Conservation (phyloP, 1,284 basidiomycete genomes). For the Cerrena zonata region DNA sequence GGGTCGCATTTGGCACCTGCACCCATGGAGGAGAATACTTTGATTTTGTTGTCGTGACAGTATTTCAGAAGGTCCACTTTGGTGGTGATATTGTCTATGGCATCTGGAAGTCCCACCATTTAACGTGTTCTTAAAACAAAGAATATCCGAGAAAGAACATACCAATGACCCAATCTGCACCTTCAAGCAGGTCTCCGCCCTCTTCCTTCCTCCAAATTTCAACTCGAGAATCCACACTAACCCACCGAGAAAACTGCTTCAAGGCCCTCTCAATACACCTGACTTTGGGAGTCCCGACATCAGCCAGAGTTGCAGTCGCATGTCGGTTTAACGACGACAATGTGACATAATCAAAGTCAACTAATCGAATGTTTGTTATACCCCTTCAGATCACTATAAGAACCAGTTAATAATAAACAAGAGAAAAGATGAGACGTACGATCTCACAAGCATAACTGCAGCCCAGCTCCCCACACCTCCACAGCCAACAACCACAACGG, state of each 20-base stretch:
- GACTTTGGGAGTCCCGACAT: slow-evolving; percentile 96
- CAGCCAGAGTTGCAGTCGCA: slow-evolving; percentile 83
- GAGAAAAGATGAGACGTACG: slow-evolving; percentile 44
- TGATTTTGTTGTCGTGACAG: slow-evolving; percentile 71
- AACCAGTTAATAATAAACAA: neutral
- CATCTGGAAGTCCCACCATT: too few species aligned
- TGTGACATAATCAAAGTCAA: slow-evolving; percentile 92
- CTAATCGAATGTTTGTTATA: slow-evolving; percentile 64
- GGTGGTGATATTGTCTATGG: slow-evolving; percentile 94
- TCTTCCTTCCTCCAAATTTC: slow-evolving; percentile 81
- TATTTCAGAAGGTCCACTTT: slow-evolving; percentile 87
- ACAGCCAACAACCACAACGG: slow-evolving; percentile 87
- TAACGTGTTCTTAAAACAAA: too few species aligned
- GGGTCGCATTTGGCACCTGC: slow-evolving; percentile 96
- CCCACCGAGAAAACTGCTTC: slow-evolving; percentile 64
- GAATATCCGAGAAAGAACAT: slow-evolving; percentile 45
- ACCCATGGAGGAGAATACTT: slow-evolving; percentile 94
- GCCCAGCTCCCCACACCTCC: slow-evolving; percentile 96
- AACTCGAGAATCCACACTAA: slow-evolving; percentile 75
- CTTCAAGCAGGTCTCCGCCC: slow-evolving; percentile 67
- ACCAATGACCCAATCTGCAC: slow-evolving; percentile 88
- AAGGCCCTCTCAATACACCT: slow-evolving; percentile 70
- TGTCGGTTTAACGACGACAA: slow-evolving; percentile 91
- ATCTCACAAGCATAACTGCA: slow-evolving; percentile 88
- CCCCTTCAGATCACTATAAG: slow-evolving; percentile 41